Evolutionary conservation across 306 rosid species (phyloP).

Genomic region (Rosa persica): DNA sequence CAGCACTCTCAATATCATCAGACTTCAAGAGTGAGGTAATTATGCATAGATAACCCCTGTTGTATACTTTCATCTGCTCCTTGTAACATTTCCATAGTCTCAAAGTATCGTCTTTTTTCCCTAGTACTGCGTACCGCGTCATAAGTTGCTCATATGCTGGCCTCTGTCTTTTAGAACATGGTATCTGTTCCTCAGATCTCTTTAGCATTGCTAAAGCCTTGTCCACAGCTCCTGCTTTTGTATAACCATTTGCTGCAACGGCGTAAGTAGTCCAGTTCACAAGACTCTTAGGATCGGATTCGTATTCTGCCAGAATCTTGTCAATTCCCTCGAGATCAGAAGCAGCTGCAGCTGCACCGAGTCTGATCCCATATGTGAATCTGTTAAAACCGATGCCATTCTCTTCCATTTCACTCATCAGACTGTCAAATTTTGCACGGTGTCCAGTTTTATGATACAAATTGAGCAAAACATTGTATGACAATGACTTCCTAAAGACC

Average conservation of each 20-base stretch:
- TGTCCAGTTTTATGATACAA: slow-evolving; percentile 24
- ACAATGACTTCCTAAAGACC: background rate
- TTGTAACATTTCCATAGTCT: slow-evolving; percentile 28
- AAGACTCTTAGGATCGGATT: background rate
- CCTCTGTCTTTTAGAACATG: slow-evolving; percentile 1
- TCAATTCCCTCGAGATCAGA: slow-evolving; percentile 25
- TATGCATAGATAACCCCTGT: slow-evolving; percentile 9
- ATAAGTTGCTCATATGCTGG: slow-evolving; percentile 13
- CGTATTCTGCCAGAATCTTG: slow-evolving; percentile 1
- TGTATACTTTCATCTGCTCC: slow-evolving; percentile 5
- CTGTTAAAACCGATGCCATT: slow-evolving; percentile 7
- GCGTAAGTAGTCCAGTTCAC: background rate
- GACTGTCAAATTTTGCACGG: slow-evolving; percentile 18
- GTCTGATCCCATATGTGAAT: slow-evolving; percentile 19
- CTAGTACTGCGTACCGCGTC: slow-evolving; percentile 25
- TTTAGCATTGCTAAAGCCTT: slow-evolving; percentile 24
- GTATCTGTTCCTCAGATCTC: slow-evolving; percentile 23
- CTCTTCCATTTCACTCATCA: slow-evolving; percentile 31
- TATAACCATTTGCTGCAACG: slow-evolving; percentile 21
- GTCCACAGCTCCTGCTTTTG: slow-evolving; percentile 14
- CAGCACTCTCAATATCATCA: slow-evolving; percentile 26
- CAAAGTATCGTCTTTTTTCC: slow-evolving; percentile 29
- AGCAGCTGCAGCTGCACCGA: slow-evolving; percentile 20
- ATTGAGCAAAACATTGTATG: slow-evolving; percentile 26
- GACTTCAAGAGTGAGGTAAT: slow-evolving; percentile 16